Conservation (phyloP, 225 moss, liverwort and hornwort genomes). For the Straminergon stramineum region DNA sequence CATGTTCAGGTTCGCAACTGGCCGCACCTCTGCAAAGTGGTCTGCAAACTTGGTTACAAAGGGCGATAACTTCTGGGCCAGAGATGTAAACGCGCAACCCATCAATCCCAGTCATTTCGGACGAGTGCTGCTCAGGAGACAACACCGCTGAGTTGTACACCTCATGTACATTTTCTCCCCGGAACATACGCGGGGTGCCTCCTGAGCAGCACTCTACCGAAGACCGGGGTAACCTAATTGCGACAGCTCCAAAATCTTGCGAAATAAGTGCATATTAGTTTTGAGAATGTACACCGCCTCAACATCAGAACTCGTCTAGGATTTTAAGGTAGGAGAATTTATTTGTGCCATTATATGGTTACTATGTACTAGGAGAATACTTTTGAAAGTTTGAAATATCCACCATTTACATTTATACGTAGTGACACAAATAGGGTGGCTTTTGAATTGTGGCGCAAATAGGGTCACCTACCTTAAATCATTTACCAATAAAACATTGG, state of each 20-base stretch:
- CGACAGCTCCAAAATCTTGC: background rate
- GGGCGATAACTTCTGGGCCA: background rate
- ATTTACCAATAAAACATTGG: background rate
- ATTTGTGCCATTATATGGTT: background rate
- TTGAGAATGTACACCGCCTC: background rate
- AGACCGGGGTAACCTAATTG: background rate
- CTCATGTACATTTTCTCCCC: background rate
- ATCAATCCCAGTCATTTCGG: background rate
- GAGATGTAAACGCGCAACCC: background rate
- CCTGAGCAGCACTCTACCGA: background rate
- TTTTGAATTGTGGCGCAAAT: background rate
- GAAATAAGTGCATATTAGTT: background rate
- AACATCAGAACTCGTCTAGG: background rate
- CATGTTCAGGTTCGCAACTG: slow-evolving; percentile 29
- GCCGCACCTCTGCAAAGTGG: slow-evolving; percentile 41
- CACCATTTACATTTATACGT: no score
- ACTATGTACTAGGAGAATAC: background rate
- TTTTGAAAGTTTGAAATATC: background rate
- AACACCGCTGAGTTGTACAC: background rate
- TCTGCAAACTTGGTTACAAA: slow-evolving; percentile 15
- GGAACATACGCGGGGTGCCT: background rate
- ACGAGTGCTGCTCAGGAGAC: background rate
- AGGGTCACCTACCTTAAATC: background rate
- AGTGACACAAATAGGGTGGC: background rate
- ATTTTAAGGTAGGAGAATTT: background rate